phyloP scores from a whole-genome alignment of 495 filamentous ascomycete genomes.

The Patellaria atrata region DNA sequence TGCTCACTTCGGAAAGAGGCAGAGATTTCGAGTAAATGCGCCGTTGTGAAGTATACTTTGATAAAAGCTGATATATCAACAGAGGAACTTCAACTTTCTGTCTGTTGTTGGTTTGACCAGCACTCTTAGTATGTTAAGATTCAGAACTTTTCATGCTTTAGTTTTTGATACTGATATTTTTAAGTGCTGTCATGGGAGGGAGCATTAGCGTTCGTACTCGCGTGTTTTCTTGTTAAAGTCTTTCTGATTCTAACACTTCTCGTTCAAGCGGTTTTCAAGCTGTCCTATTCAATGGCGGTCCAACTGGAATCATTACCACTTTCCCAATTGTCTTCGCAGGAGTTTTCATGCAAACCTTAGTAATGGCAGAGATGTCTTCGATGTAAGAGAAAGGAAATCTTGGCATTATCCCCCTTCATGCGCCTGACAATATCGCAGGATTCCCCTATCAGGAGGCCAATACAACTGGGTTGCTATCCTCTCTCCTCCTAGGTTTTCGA shows the following conservation, averaged over 20 bases:
- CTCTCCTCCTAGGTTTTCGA: constrained; percentile 3
- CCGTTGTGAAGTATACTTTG: not conserved
- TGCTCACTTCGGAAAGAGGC: constrained; percentile 9
- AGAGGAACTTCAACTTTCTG: constrained; percentile 9
- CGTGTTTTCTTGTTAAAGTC: not conserved
- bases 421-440: constrained; percentile 5
- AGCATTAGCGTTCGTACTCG: not conserved
- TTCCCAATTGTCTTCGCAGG: constrained; percentile 4
- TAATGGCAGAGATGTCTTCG: constrained; percentile 11
- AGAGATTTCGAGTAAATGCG: constrained; percentile 6
- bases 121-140: constrained; percentile 6
- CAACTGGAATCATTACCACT: constrained; percentile 1
- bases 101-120: constrained; percentile 6
- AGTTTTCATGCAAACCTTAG: constrained; percentile 1
- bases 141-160: not conserved
- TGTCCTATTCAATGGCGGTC: constrained; percentile 9
- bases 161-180: not conserved
- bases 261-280: not conserved
- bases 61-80: not conserved
- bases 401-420: not conserved
- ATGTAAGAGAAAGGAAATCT: constrained; percentile 3
- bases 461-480: constrained; percentile 15
- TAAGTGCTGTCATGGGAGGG: constrained; percentile 12
- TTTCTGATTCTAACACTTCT: not conserved
- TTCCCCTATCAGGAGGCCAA: constrained; percentile 10